Evolutionary conservation across 1,284 basidiomycete genomes (phyloP), one percentile per base, ranked within the genome.

Genomic region (Acaromyces ingoldii): DNA sequence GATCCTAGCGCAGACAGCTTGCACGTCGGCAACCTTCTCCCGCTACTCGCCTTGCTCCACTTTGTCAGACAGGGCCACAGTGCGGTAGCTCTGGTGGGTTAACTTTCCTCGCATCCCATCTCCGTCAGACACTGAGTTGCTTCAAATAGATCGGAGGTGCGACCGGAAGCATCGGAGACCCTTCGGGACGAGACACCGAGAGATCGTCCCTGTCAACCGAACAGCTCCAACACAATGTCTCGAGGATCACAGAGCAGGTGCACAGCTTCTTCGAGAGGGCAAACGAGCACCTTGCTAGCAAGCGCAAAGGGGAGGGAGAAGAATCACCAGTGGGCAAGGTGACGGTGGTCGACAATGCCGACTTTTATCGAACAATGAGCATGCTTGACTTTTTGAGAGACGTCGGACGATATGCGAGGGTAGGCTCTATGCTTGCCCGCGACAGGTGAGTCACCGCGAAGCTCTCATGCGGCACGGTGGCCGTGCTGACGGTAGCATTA

Each of bases 151-250:
- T 96, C 73, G 93, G 93, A 30, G 92, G 92, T 0, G 93, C 91
- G 1, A 97, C 95, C 0, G 95, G 91, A 2, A 83, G 87, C n/a
- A 87, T 99, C 29, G 95, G 95, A 6, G 95, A 99, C 73, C 95
- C 95, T 1, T 91, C 90, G 0, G 95, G 95, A 1, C 82, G 92
- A 26, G 82, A 82, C 1, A 85, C 84, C 0, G 95, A 96, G 75
- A 84, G 95, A 15, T 83, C 84, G 50, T 80, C 85, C 1, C 82
- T 90, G 4, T 80, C 83, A 36, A 72, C 76, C 7, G 77, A 80
- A 2, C 80, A 82, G 36, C 82, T 92, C 1, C 79, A 83, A 29
- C 58, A 77, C 40, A 97, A 98, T 68, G 84, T 89, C 34, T 57
- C 67, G 1, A 80, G 80, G 6, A 84, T 99, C 48, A 82, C 82